Evolutionary conservation across 2,329 filamentous ascomycete species (phyloP).

Genomic region (Tolypocladium sp.): DNA sequence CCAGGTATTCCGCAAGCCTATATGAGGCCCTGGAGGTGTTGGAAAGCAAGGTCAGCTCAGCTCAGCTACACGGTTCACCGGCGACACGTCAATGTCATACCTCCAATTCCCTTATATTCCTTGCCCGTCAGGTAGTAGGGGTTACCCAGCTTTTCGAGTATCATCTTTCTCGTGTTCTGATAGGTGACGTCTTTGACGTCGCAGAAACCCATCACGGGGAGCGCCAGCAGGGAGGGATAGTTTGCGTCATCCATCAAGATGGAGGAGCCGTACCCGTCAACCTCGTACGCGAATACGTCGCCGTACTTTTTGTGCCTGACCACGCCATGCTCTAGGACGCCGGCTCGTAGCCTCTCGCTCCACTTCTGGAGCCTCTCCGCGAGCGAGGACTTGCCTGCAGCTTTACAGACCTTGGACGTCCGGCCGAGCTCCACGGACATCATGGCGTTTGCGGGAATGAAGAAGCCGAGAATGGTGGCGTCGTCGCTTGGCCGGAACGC

Average conservation of each 20-base stretch:
- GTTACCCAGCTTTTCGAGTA: conserved; percentile 68
- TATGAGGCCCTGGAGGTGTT: conserved; percentile 41
- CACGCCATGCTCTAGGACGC: conserved; percentile 78
- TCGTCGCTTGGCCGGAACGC: conserved; percentile 95
- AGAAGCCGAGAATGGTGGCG: conserved; percentile 86
- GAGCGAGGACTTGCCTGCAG: conserved; percentile 44
- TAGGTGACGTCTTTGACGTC: conserved; percentile 59
- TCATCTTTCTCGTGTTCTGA: conserved; percentile 73
- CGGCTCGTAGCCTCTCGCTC: conserved; percentile 57
- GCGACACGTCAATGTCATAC: conserved; percentile 31
- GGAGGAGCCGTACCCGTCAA: conserved; percentile 75
- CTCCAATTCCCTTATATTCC: conserved; percentile 81
- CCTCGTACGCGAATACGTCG: conserved; percentile 76
- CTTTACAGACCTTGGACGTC: conserved; percentile 59
- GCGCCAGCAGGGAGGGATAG: conserved; percentile 68
- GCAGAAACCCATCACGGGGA: conserved; percentile 73
- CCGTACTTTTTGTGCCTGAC: conserved; percentile 67
- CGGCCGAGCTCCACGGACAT: conserved; percentile 83
- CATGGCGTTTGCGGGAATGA: conserved; percentile 94
- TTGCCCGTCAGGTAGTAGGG: conserved; percentile 77
- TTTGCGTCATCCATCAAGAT: conserved; percentile 90
- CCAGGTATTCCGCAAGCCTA: conserved; percentile 88
- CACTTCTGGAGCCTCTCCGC: conserved; percentile 48
- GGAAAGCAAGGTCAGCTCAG: conserved; percentile 5
- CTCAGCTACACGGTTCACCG: conserved; percentile 1